Conservation (phyloP, 257 asterid genomes). For the Gentiana macrophylla region DNA sequence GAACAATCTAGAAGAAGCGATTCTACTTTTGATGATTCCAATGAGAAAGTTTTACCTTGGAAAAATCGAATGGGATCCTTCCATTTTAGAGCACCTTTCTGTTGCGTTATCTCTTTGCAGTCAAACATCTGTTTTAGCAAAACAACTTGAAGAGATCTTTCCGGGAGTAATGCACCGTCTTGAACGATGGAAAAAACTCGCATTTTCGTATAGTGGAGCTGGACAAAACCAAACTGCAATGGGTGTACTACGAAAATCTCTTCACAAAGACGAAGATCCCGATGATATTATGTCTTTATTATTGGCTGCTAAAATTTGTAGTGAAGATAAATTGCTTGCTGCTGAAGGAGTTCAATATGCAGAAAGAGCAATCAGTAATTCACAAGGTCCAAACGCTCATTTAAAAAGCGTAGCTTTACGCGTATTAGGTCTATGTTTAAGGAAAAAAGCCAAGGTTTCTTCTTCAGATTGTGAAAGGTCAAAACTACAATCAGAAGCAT, state of each 20-base stretch:
- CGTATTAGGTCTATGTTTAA: constrained; percentile 76
- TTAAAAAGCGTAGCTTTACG: constrained; percentile 80
- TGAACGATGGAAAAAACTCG: constrained; percentile 82
- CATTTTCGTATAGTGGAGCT: constrained; percentile 63
- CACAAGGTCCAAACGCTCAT: constrained; percentile 48
- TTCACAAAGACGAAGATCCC: constrained; percentile 71
- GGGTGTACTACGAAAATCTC: constrained; percentile 64
- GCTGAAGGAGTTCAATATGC: constrained; percentile 87
- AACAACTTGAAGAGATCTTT: constrained; percentile 82
- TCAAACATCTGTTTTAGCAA: constrained; percentile 74
- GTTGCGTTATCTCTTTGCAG: constrained; percentile 76
- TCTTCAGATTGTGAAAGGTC: constrained; percentile 90
- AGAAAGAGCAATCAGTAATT: constrained; percentile 49
- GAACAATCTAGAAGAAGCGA: constrained; percentile 88
- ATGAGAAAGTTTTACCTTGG: constrained; percentile 84
- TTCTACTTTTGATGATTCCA: constrained; percentile 81
- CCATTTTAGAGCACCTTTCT: constrained; percentile 81
- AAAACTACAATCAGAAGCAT: constrained; percentile 81
- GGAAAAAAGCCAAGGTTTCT: constrained; percentile 77
- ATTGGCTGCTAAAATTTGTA: constrained; percentile 80
- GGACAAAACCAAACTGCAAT: constrained; percentile 60
- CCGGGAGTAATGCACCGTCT: constrained; percentile 74
- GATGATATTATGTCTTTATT: constrained; percentile 64
- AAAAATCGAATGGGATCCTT: constrained; percentile 77
- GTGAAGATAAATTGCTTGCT: constrained; percentile 65